Base-by-base conservation (phyloP, 805 yeast species). In the Spathaspora passalidarum region DNA sequence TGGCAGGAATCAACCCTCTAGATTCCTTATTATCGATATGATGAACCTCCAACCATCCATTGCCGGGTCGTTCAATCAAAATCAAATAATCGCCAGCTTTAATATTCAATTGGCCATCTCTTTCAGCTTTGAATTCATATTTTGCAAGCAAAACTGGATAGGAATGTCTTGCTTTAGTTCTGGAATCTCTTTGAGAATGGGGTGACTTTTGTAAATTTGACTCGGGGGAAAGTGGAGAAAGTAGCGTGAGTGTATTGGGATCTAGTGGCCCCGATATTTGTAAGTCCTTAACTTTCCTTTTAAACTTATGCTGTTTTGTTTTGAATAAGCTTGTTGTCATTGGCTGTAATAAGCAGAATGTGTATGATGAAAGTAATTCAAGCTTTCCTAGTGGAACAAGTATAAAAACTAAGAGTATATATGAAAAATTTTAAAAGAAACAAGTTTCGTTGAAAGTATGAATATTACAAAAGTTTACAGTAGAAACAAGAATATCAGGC, bases 1-100 rank as follows among this genome's bases (percentile, higher is more conserved):
- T 60, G 3, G 75, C 72, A 5, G 76, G 75, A 25, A 71, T 62
- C 4, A 64, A 51, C 0, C 76, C 76, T 8, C 25, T 45, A 11
- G 46, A 39, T 25, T 49, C 52, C 8, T 46, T 48, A 11, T 56
- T 49, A 36, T 59, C 62, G 20, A 69, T 48, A 16, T 51, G 47
- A 46, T 62, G 62, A 2, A 70, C 75, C 32, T 55, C 47, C 20
- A 71, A 45, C 75, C 75, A 69, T 19, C 75, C 76, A 49, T 68
- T 66, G 2, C 73, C 75, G 2, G 64, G 66, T 22, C 69, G 55
- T 18, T 65, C 63, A 4, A 69, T 26, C 11, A 69, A 50, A 45
- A 62, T 62, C 29, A 69, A 53, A 49, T 61, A 63, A 11, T 66
- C 70, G 5, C 59, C 56, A 13, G 59, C 47, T 7, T 46, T 47